Base-by-base conservation (phyloP, 495 filamentous ascomycete genomes). In the Podospora pseudopauciseta region DNA sequence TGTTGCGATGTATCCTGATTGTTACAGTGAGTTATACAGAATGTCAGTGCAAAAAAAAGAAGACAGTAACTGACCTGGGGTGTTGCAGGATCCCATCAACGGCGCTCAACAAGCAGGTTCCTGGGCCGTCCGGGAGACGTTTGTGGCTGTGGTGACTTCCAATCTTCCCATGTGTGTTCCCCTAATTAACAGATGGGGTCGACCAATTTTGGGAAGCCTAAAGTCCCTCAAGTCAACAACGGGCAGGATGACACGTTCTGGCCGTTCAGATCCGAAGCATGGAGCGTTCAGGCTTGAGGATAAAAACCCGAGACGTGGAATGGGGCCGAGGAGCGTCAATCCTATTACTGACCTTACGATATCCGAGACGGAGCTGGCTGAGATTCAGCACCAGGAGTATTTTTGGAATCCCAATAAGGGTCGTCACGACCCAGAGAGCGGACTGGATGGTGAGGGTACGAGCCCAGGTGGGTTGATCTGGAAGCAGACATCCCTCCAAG, bases 121-220 rank as follows among this genome's bases (percentile, higher is more conserved):
- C 60, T 87, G 85, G 85, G 81, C 81, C 1, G 78, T 80, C 0
- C 75, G 83, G 16, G 84, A 86, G 63, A 81, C 80, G 0, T 86
- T 86, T 65, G 84, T 85, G 13, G 82, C 83, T 19, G 78, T 86
- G 0, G 76, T 86, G 16, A 84, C 82, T 1, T 83, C 82, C 58
- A 86, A 86, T 62, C 70, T 85, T 0, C 85, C 85, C 3, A 84
- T 86, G 75, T 71, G 86, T 9, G 82, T 84, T 72, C 82, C 84
- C 11, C 70, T 86, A 1, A 34, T 84, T 49, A 72, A 77, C 7
- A 71, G 76, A 28, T 77, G 77, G 71, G 73, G 80, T 19, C 67
- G 62, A 5, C 77, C 77, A 0, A 66, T 84, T 18, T 66, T 80
- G 28, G 72, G 74, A 18, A 70, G 66, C 2, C 65, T 83, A 53